Evolutionary conservation across 768 basidiomycete genomes (phyloP).

Genomic region (Russula earlei): DNA sequence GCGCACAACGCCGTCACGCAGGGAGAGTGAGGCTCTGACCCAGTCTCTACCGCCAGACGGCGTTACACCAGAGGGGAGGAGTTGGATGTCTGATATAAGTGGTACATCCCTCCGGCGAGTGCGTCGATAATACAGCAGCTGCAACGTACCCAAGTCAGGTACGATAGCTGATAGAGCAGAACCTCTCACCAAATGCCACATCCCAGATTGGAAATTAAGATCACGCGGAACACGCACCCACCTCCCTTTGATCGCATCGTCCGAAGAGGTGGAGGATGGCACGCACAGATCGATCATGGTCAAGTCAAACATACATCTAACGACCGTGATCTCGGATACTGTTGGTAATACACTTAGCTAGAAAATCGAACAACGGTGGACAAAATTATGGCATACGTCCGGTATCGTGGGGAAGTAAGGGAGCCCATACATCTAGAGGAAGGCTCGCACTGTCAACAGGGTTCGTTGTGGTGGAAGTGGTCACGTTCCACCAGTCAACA

Average conservation of each 20-base stretch:
- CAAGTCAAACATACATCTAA: conserved; percentile 58
- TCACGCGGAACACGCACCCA: conserved; percentile 88
- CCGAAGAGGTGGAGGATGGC: conserved; percentile 57
- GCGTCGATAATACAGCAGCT: conserved; percentile 76
- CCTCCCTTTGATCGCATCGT: conserved; percentile 69
- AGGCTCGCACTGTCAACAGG: conserved; percentile 54
- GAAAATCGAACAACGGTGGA: neutral
- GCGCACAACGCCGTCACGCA: conserved; percentile 52
- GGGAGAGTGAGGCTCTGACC: conserved; percentile 52
- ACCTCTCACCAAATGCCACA: conserved; percentile 51
- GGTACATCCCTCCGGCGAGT: conserved; percentile 75
- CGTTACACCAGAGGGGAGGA: conserved; percentile 50
- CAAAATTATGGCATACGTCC: conserved; percentile 43
- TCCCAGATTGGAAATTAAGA: conserved; percentile 55
- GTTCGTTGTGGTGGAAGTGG: conserved; percentile 22
- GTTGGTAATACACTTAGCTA: neutral
- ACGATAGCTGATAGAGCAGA: neutral
- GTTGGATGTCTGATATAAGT: conserved; percentile 61
- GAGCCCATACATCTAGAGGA: conserved; percentile 74
- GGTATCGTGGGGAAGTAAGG: conserved; percentile 64
- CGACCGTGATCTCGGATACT: conserved; percentile 79
- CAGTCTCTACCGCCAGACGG: conserved; percentile 42
- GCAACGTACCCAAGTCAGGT: conserved; percentile 20
- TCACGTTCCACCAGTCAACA: conserved; percentile 67
- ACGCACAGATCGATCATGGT: conserved; percentile 50